phyloP scores from a whole-genome alignment of 2,329 filamentous ascomycete genomes.

The Bipolaris bicolor region DNA sequence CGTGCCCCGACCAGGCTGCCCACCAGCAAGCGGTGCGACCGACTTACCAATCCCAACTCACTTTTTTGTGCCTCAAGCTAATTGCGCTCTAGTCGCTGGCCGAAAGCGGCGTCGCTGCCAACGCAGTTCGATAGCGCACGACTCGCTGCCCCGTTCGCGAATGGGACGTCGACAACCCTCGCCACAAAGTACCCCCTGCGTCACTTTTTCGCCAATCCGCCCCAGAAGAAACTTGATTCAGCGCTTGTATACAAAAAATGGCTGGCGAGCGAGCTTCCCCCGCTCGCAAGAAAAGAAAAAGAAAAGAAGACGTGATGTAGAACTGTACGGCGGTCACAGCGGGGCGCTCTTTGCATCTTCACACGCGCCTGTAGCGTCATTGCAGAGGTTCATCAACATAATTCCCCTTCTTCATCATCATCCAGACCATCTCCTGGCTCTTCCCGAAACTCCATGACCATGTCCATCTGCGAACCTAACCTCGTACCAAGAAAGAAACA shows the following conservation, averaged over 20 bases:
- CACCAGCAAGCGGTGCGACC: conserved; percentile 15
- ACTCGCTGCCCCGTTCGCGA: conserved; percentile 10
- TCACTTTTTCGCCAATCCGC: conserved; percentile 1
- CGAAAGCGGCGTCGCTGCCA: conserved; percentile 15
- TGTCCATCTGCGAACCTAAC: no score
- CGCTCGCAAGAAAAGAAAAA: neutral
- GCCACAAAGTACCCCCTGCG: conserved; percentile 7
- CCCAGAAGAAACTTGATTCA: neutral
- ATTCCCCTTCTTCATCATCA: no score
- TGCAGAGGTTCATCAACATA: neutral
- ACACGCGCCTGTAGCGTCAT: no score
- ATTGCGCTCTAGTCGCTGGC: conserved; percentile 13
- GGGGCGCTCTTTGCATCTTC: neutral
- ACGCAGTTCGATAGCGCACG: neutral
- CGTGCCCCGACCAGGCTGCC: conserved; percentile 17
- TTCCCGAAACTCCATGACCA: neutral
- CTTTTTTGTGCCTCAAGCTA: conserved; percentile 9
- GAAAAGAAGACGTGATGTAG: neutral
- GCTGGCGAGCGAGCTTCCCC: neutral
- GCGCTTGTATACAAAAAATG: conserved; percentile 2
- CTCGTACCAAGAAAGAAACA: neutral
- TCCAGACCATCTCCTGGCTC: neutral
- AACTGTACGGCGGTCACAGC: neutral
- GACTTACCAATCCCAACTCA: conserved; percentile 19
- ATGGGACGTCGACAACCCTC: conserved; percentile 3